Conservation (phyloP, 495 filamentous ascomycete genomes). For the Podospora conica region DNA sequence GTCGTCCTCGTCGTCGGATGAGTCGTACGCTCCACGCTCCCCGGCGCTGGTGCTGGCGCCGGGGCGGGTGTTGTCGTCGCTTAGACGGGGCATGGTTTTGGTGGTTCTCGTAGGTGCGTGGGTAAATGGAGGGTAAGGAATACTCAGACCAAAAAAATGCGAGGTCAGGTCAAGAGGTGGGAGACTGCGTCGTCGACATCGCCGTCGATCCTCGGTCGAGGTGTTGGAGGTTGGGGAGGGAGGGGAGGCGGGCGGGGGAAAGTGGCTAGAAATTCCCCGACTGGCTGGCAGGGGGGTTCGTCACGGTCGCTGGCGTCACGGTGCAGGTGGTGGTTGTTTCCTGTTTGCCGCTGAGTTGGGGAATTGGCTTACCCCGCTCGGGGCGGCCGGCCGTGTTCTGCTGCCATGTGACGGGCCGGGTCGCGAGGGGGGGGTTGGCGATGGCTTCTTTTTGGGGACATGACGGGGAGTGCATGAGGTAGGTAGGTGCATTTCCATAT, state of each 20-base stretch:
- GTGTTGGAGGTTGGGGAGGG: background rate
- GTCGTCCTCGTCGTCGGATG: constrained; percentile 26
- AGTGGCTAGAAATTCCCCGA: background rate
- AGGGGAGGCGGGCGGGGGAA: background rate
- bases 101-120: background rate
- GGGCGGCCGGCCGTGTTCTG: background rate
- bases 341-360: background rate
- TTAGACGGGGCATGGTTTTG: constrained; percentile 12
- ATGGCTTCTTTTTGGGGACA: too few relatives aligned
- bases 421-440: background rate
- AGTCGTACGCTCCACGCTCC: constrained; percentile 6
- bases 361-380: background rate
- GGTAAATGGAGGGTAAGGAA: background rate
- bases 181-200: background rate
- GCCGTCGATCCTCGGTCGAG: background rate
- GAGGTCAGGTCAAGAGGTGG: background rate
- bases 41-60: constrained; percentile 24
- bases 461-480: background rate
- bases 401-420: background rate
- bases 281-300: background rate
- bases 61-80: constrained; percentile 10
- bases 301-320: constrained; percentile 2
- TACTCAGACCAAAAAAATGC: background rate
- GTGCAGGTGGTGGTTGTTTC: constrained; percentile 1
- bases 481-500: background rate